A percentile compares a stretch with the other conserved stretches of the same genome.
These are phyloP conservation scores for Coemansia aciculifera DNA, from an alignment of 192 early-diverging fungal species.

Conservation along the genomic window DNA sequence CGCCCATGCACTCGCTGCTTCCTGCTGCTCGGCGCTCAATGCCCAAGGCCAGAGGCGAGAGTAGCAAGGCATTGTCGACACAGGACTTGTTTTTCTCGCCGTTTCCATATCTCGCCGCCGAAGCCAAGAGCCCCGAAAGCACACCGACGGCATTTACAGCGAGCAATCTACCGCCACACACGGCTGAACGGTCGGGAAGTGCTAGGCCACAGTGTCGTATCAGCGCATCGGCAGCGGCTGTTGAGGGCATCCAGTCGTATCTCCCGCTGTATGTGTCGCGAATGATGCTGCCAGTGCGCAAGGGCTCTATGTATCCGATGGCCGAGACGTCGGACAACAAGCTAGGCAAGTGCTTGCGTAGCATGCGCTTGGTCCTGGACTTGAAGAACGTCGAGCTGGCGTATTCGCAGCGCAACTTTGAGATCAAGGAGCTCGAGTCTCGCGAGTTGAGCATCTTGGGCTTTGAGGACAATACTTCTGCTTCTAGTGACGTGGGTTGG, in stretches of 20 bases:
- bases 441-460: slow-evolving; percentile 38
- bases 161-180: slow-evolving; percentile 10
- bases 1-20: slow-evolving; percentile 49
- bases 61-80: neutral
- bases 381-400: slow-evolving; percentile 51
- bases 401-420: slow-evolving; percentile 53
- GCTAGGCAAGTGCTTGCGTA: slow-evolving; percentile 52
- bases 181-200: neutral
- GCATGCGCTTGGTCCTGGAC: slow-evolving; percentile 52
- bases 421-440: slow-evolving; percentile 55
- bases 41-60: neutral
- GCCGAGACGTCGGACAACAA: slow-evolving; percentile 52
- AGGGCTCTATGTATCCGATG: slow-evolving; percentile 54
- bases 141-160: slow-evolving; percentile 13
- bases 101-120: slow-evolving; percentile 13
- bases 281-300: slow-evolving; percentile 58
- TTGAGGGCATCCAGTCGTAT: slow-evolving; percentile 41
- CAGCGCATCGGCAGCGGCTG: slow-evolving; percentile 36
- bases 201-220: slow-evolving; percentile 44
- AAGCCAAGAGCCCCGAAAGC: slow-evolving; percentile 4
- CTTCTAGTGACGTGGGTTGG: slow-evolving; percentile 14
- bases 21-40: neutral
- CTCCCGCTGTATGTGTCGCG: slow-evolving; percentile 52
- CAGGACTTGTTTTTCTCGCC: slow-evolving; percentile 49
- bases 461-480: slow-evolving; percentile 13